These are phyloP conservation scores for Solanum commersonii DNA, from an alignment of 257 asterid species.

Conservation along the genomic window DNA sequence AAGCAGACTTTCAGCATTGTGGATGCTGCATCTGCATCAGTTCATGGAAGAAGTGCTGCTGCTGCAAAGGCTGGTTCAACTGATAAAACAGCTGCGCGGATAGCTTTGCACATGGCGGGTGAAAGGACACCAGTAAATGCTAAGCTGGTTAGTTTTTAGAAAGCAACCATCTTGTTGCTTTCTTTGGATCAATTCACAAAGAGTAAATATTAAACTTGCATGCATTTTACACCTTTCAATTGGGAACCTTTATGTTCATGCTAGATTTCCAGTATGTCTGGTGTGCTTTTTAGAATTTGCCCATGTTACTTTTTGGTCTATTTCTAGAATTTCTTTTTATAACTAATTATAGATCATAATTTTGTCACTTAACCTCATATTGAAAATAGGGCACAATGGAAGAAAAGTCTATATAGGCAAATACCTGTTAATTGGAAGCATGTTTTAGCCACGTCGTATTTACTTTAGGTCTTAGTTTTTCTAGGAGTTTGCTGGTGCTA, in stretches of 20 bases:
- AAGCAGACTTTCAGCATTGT: constrained; percentile 81
- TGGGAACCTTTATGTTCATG: not conserved
- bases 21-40: constrained; percentile 98
- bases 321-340: not conserved
- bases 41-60: constrained; percentile 95
- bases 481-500: not conserved
- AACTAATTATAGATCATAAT: not conserved
- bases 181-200: not conserved
- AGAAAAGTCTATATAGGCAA: not conserved
- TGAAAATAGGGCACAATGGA: not conserved
- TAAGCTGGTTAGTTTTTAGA: constrained; percentile 59
- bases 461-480: not conserved
- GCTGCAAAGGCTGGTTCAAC: constrained; percentile 85
- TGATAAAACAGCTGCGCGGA: constrained; percentile 89
- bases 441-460: not conserved
- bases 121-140: constrained; percentile 90
- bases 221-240: not conserved
- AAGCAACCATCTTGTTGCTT: not conserved
- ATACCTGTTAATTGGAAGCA: not conserved
- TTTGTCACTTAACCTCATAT: not conserved
- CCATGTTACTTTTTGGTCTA: not conserved
- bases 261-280: not conserved
- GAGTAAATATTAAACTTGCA: not conserved
- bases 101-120: constrained; percentile 97
- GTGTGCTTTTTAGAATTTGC: not conserved